These are phyloP conservation scores for Colletotrichum musae DNA, from an alignment of 2,329 filamentous ascomycete genomes.

Conservation along the genomic window DNA sequence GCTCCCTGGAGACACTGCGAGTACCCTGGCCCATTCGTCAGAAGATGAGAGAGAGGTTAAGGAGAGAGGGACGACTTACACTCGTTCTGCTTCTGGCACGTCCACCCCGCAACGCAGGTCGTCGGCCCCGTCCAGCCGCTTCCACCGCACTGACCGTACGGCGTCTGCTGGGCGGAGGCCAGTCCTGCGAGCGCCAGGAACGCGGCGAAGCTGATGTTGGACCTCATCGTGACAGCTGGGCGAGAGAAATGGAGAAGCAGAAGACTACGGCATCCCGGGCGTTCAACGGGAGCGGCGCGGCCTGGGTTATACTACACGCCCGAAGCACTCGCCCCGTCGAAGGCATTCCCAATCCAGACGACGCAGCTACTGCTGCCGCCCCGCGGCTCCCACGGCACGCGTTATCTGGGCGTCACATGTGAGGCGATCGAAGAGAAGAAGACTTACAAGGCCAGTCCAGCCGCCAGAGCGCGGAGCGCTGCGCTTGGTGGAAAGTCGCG, in stretches of 20 bases:
- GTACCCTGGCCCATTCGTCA: conserved; percentile 13
- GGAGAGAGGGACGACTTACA: conserved; percentile 1
- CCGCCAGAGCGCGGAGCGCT: conserved; percentile 2
- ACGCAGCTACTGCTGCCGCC: background rate
- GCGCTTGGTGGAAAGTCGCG: conserved; percentile 26
- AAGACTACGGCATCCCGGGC: background rate
- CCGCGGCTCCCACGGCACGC: background rate
- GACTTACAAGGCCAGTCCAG: conserved; percentile 14
- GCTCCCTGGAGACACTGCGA: conserved; percentile 39
- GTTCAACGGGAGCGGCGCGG: background rate
- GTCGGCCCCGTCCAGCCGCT: conserved; percentile 34
- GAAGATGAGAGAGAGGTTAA: background rate
- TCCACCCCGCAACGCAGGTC: conserved; percentile 32
- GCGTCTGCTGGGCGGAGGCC: conserved; percentile 11
- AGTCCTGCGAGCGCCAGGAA: conserved; percentile 5
- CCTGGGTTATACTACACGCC: conserved; percentile 3
- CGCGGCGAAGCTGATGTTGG: background rate
- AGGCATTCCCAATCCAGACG: background rate
- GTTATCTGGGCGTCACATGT: background rate
- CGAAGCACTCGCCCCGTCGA: conserved; percentile 8
- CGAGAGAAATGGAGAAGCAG: background rate
- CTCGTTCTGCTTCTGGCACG: conserved; percentile 28
- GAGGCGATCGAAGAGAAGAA: background rate
- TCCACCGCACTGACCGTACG: conserved; percentile 39
- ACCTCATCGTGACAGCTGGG: conserved; percentile 2